Percentiles rank a stretch among this genome's conserved stretches.
Conservation (phyloP, 2,329 filamentous ascomycete genomes). For the Penicillium glabrum region DNA sequence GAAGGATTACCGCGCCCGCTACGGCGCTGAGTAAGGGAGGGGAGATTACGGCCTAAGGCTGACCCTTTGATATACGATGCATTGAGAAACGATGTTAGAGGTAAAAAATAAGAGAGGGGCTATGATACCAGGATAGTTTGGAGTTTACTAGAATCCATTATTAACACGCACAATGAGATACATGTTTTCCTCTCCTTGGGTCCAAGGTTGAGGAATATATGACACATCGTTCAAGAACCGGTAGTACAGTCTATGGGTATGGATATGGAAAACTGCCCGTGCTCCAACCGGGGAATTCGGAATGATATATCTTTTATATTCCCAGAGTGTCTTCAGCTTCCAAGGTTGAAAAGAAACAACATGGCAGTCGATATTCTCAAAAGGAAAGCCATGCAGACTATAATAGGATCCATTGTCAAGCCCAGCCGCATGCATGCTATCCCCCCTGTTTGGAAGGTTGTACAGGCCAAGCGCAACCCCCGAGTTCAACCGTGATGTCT, state of each 20-base stretch:
- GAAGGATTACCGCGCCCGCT: slow-evolving; percentile 66
- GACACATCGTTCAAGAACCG: neutral
- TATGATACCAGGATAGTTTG: slow-evolving; percentile 23
- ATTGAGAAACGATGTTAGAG: slow-evolving; percentile 23
- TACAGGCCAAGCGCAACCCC: slow-evolving; percentile 4
- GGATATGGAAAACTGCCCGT: neutral
- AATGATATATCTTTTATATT: neutral
- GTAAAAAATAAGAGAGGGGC: slow-evolving; percentile 12
- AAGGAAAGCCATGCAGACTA: neutral
- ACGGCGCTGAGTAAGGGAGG: slow-evolving; percentile 35
- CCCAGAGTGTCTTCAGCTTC: neutral
- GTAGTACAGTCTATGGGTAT: slow-evolving; percentile 1
- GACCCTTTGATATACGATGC: slow-evolving; percentile 2
- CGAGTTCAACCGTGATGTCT: slow-evolving; percentile 9
- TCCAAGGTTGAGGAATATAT: neutral
- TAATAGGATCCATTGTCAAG: neutral
- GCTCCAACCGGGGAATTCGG: slow-evolving; percentile 13
- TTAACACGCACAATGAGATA: neutral
- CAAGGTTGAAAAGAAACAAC: neutral
- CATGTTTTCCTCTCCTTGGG: neutral
- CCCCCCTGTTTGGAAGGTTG: slow-evolving; percentile 7
- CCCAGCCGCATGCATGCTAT: neutral
- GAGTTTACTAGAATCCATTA: slow-evolving; percentile 6
- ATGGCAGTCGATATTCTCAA: neutral
- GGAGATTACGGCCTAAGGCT: neutral